Percentiles rank a stretch among this genome's conserved stretches.
Conservation (phyloP, 208 protist species). For the Acanthamoeba polyphaga region DNA sequence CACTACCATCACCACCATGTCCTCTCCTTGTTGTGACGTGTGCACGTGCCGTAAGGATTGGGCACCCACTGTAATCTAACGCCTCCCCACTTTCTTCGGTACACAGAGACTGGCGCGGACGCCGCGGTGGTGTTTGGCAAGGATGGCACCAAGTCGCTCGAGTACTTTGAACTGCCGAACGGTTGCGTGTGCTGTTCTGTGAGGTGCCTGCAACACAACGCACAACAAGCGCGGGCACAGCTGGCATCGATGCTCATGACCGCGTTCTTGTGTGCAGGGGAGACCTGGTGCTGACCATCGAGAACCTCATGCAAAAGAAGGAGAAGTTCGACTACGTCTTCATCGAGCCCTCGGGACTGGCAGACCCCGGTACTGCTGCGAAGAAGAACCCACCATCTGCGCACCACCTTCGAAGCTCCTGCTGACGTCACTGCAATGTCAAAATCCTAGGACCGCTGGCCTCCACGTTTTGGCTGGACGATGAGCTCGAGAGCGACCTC, state of each 20-base stretch:
- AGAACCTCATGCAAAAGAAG: conserved; percentile 79
- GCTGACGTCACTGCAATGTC: too few relatives aligned
- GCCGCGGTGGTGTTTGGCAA: conserved; percentile 29
- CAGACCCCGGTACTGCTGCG: conserved; percentile 57
- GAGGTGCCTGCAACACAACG: not conserved
- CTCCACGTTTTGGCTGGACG: conserved; percentile 82
- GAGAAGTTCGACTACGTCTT: conserved; percentile 74
- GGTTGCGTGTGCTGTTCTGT: conserved; percentile 73
- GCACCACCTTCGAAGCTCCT: too few relatives aligned
- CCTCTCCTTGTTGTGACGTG: too few relatives aligned
- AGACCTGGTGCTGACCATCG: conserved; percentile 80
- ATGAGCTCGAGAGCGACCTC: conserved; percentile 79
- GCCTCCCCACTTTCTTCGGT: not conserved
- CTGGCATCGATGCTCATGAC: not conserved
- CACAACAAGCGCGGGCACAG: not conserved
- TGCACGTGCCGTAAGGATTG: too few relatives aligned
- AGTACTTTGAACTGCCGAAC: conserved; percentile 73
- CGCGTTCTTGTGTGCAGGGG: conserved; percentile 1
- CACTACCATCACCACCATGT: not conserved
- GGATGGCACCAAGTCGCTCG: not conserved
- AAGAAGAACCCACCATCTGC: not conserved
- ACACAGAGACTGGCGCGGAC: conserved; percentile 26
- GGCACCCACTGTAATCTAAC: too few relatives aligned
- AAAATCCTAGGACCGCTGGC: conserved; percentile 72
- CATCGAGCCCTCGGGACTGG: conserved; percentile 77